Evolutionary conservation across 2,329 filamentous ascomycete species (phyloP).

Genomic region (Ustilaginoidea virens): DNA sequence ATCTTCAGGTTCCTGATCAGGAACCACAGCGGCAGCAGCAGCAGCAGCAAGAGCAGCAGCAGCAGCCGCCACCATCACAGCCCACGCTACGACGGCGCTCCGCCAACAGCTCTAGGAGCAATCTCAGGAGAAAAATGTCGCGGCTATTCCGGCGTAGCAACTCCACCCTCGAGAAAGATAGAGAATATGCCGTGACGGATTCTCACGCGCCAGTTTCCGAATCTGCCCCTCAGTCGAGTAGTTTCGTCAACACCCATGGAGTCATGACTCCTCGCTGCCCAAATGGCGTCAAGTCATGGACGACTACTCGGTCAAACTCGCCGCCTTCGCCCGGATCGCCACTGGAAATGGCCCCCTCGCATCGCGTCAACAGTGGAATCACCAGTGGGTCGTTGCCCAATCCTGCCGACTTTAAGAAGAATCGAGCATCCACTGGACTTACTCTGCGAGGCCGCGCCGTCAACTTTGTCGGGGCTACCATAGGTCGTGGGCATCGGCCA

Average conservation of each 20-base stretch:
- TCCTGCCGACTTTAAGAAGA: conserved; percentile 33
- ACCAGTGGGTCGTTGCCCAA: conserved; percentile 21
- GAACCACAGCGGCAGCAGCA: not conserved
- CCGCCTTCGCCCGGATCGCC: conserved; percentile 34
- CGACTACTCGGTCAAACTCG: conserved; percentile 30
- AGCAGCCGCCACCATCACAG: conserved; percentile 11
- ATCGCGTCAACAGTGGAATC: conserved; percentile 7
- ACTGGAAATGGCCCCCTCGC: conserved; percentile 23
- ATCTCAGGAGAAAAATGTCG: conserved; percentile 34
- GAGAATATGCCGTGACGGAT: conserved; percentile 10
- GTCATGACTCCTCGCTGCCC: conserved; percentile 24
- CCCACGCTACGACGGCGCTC: conserved; percentile 24
- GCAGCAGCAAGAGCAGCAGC: conserved; percentile 11
- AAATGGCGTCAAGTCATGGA: conserved; percentile 25
- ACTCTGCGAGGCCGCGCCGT: conserved; percentile 30
- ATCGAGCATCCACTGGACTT: conserved; percentile 34
- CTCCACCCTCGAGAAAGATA: conserved; percentile 15
- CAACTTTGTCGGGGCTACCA: conserved; percentile 26
- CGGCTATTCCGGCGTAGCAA: conserved; percentile 30
- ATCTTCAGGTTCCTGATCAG: too few species aligned
- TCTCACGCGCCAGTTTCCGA: conserved; percentile 6
- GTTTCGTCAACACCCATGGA: conserved; percentile 3
- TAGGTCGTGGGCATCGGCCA: conserved; percentile 10
- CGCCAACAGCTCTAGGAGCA: conserved; percentile 26
- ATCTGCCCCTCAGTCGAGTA: conserved; percentile 7